Percentiles rank a stretch among this genome's conserved stretches.
Evolutionary conservation across 345 rosid species (phyloP).

Genomic region (Populus euphratica): DNA sequence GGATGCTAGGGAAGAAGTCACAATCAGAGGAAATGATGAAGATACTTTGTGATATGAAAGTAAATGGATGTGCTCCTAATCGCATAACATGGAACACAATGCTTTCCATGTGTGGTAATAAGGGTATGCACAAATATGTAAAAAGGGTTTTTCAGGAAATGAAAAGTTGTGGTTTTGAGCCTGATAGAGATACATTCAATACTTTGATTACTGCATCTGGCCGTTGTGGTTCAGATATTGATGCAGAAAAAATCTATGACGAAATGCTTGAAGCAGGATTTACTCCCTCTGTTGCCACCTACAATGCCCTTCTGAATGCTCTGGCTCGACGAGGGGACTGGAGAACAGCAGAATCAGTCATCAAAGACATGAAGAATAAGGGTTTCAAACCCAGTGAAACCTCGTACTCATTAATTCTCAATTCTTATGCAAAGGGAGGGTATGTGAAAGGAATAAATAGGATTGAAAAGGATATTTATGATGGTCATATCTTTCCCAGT

Average conservation of each 20-base stretch:
- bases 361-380: conserved; percentile 67
- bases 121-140: conserved; percentile 64
- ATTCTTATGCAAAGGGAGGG: conserved; percentile 77
- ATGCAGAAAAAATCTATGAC: conserved; percentile 62
- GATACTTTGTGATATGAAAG: conserved; percentile 72
- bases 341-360: conserved; percentile 66
- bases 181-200: conserved; percentile 85
- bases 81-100: conserved; percentile 91
- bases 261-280: conserved; percentile 81
- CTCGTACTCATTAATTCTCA: conserved; percentile 66
- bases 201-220: conserved; percentile 81
- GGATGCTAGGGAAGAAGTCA: conserved; percentile 74
- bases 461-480: conserved; percentile 58
- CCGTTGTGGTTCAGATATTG: conserved; percentile 64
- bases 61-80: conserved; percentile 71
- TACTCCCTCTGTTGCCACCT: conserved; percentile 67
- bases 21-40: conserved; percentile 65
- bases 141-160: conserved; percentile 69
- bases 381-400: conserved; percentile 78
- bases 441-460: conserved; percentile 59
- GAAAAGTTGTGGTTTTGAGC: conserved; percentile 85
- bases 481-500: conserved; percentile 74
- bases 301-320: conserved; percentile 82
- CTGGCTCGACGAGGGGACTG: conserved; percentile 80
- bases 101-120: conserved; percentile 73